Evolutionary conservation across 1,139 yeast genomes (phyloP).

Genomic region (Diutina rugosa): DNA sequence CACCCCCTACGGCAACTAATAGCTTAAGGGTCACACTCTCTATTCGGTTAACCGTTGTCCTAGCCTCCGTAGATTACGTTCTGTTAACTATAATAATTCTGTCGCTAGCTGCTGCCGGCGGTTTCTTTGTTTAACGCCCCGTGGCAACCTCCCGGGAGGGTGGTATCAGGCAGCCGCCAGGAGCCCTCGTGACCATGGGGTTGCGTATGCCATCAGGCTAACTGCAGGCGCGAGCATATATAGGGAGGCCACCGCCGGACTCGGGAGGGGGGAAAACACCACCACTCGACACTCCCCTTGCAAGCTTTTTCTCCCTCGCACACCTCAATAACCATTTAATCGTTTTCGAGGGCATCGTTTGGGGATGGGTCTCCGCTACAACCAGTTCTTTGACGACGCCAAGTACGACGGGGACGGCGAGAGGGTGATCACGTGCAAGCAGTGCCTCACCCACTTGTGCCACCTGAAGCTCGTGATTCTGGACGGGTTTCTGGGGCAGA

Average conservation of each 20-base stretch:
- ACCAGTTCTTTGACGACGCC: constrained; percentile 7
- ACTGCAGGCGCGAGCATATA: background rate
- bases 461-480: constrained; percentile 31
- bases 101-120: too few relatives aligned
- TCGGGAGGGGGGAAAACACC: too few relatives aligned
- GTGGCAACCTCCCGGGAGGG: background rate
- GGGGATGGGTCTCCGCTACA: constrained; percentile 8
- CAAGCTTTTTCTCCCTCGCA: too few relatives aligned
- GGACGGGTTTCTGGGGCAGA: constrained; percentile 36
- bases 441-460: constrained; percentile 43
- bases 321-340: too few relatives aligned
- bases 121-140: background rate
- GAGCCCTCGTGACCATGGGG: background rate
- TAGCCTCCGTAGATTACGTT: too few relatives aligned
- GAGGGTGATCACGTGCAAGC: constrained; percentile 34
- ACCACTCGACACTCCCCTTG: too few relatives aligned
- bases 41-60: too few relatives aligned
- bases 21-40: too few relatives aligned
- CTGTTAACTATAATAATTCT: too few relatives aligned
- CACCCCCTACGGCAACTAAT: too few relatives aligned
- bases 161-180: background rate
- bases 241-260: background rate
- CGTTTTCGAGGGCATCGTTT: too few relatives aligned
- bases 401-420: constrained; percentile 19
- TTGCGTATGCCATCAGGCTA: background rate